These are phyloP conservation scores for Leccinum cinnamomeum DNA, from an alignment of 1,284 basidiomycete genomes.

Conservation along the genomic window DNA sequence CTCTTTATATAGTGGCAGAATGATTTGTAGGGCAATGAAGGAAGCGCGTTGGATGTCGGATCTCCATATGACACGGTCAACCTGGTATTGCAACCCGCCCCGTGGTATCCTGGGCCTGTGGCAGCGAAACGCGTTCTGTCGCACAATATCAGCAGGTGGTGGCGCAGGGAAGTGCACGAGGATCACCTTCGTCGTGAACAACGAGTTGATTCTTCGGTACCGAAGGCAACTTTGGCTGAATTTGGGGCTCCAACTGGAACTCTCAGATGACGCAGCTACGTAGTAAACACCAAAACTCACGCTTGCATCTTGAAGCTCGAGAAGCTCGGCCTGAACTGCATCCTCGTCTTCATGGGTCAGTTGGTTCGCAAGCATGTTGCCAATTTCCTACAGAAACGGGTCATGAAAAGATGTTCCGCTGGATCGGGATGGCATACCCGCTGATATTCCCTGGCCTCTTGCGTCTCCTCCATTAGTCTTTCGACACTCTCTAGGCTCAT, in stretches of 20 bases:
- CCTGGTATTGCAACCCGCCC: conserved; percentile 24
- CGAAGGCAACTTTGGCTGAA: conserved; percentile 26
- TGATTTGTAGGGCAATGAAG: conserved; percentile 11
- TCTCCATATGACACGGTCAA: conserved; percentile 14
- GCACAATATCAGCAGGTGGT: conserved; percentile 6
- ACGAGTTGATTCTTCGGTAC: conserved; percentile 47
- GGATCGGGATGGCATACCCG: conserved; percentile 49
- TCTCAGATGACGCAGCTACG: conserved; percentile 9
- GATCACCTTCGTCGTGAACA: conserved; percentile 30
- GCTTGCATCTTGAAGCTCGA: conserved; percentile 62
- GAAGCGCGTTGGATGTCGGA: neutral
- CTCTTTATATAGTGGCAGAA: neutral
- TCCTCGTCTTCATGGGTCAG: conserved; percentile 93
- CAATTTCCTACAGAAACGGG: conserved; percentile 70
- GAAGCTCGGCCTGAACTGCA: conserved; percentile 83
- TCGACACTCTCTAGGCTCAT: conserved; percentile 94
- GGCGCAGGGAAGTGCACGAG: neutral
- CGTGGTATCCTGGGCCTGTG: conserved; percentile 1
- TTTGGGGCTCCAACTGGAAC: conserved; percentile 13
- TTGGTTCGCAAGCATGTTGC: conserved; percentile 80
- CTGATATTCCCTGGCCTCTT: conserved; percentile 92
- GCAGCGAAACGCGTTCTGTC: conserved; percentile 8
- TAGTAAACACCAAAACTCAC: conserved; percentile 36
- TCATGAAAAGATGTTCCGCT: neutral
- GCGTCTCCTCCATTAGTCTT: conserved; percentile 87